Conservation (phyloP, 176 grass and related monocot genomes). For the Juncus inflexus region DNA sequence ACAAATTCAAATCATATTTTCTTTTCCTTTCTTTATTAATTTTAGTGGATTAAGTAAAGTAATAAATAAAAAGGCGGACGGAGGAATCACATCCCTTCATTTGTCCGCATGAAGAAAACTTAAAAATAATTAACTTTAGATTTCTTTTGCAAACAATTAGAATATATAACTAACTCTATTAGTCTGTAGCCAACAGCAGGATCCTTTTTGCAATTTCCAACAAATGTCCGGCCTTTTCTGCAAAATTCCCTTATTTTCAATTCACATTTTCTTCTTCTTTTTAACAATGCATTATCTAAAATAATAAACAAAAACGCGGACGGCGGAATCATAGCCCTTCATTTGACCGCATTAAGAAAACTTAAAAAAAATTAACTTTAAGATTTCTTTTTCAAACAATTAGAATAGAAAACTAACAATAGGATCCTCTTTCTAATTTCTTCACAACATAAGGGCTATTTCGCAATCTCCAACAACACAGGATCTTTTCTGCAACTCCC, state of each 20-base stretch:
- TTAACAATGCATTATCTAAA: conserved; percentile 47
- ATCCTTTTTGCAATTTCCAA: no score
- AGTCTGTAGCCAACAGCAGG: no score
- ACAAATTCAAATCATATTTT: conserved; percentile 30
- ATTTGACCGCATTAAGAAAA: conserved; percentile 60
- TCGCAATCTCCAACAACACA: no score
- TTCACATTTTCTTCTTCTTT: conserved; percentile 15
- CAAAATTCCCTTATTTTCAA: not conserved
- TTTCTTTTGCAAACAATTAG: no score
- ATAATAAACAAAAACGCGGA: conserved; percentile 76
- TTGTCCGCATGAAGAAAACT: conserved; percentile 48
- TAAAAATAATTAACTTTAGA: no score
- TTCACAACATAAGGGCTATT: no score
- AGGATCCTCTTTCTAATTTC: no score
- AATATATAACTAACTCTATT: no score
- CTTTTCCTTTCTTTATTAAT: conserved; percentile 4
- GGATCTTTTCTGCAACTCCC: not conserved
- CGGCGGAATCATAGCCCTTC: conserved; percentile 82
- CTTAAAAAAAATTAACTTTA: no score
- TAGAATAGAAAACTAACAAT: no score
- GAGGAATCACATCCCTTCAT: conserved; percentile 82
- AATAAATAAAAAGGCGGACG: conserved; percentile 79
- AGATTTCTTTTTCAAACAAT: no score
- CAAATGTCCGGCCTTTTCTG: no score
- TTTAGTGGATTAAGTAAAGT: conserved; percentile 55